These are phyloP conservation scores for Rostrohypoxylon terebratum DNA, from an alignment of 495 filamentous ascomycete species.

Conservation along the genomic window DNA sequence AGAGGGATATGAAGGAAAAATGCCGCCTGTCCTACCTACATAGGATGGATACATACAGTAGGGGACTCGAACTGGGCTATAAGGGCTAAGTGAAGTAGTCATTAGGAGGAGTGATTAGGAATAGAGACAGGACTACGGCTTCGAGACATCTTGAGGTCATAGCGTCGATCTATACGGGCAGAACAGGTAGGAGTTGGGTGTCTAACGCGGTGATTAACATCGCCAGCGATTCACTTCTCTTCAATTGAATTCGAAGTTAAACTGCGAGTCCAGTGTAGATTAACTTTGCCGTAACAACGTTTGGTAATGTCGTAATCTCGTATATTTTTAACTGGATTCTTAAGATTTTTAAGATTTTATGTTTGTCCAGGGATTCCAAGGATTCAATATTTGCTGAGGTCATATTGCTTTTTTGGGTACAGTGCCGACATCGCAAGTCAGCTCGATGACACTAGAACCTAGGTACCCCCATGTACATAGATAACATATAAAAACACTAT, in stretches of 20 bases:
- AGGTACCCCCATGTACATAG: neutral
- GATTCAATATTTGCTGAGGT: constrained; percentile 14
- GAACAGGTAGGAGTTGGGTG: neutral
- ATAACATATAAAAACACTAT: neutral
- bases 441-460: neutral
- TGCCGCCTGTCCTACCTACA: neutral
- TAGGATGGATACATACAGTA: neutral
- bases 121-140: neutral
- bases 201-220: neutral
- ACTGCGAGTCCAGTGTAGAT: neutral
- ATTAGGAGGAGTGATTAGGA: neutral
- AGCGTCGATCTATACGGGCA: neutral
- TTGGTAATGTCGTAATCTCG: no score
- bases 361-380: neutral
- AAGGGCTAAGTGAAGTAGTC: neutral
- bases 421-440: constrained; percentile 30
- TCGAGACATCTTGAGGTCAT: neutral
- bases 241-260: neutral
- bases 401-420: constrained; percentile 7
- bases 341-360: neutral
- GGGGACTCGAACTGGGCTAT: neutral
- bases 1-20: neutral
- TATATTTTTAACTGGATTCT: neutral
- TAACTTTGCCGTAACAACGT: neutral
- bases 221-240: neutral